Percentiles rank a stretch among this genome's conserved stretches.
phyloP scores from a whole-genome alignment of 23 red algal species.

The Gracilaria domingensis region DNA sequence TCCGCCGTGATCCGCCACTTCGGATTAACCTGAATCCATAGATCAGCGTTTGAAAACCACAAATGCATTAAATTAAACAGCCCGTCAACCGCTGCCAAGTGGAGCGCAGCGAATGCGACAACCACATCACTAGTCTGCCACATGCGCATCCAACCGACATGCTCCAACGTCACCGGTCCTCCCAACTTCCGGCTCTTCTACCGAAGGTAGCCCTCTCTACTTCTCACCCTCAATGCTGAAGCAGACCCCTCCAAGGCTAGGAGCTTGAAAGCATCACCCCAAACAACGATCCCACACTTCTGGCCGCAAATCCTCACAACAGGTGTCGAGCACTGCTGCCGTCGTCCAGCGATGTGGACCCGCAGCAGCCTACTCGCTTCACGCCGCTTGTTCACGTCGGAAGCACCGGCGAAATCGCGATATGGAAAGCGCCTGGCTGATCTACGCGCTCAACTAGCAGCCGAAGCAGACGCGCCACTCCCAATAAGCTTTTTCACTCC shows the following conservation, averaged over 20 bases:
- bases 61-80: background rate
- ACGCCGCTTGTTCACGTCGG: background rate
- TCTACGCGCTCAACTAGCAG: conserved; percentile 50
- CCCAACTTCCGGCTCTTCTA: too few relatives aligned
- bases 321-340: background rate
- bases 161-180: too few relatives aligned
- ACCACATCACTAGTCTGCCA: too few relatives aligned
- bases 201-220: too few relatives aligned
- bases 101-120: background rate
- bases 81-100: background rate
- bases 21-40: too few relatives aligned
- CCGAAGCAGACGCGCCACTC: conserved; percentile 24
- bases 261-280: background rate
- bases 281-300: background rate
- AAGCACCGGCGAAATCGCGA: conserved; percentile 19
- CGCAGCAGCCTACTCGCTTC: background rate
- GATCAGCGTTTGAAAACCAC: too few relatives aligned
- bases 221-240: too few relatives aligned
- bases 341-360: background rate
- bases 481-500: conserved; percentile 30
- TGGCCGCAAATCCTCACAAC: background rate
- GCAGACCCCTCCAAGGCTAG: too few relatives aligned
- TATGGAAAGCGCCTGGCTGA: conserved; percentile 61
- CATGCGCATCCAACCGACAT: too few relatives aligned
- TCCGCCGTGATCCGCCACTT: too few relatives aligned